These are phyloP conservation scores for Exophiala spinifera DNA, from an alignment of 2,329 filamentous ascomycete species.

Conservation along the genomic window DNA sequence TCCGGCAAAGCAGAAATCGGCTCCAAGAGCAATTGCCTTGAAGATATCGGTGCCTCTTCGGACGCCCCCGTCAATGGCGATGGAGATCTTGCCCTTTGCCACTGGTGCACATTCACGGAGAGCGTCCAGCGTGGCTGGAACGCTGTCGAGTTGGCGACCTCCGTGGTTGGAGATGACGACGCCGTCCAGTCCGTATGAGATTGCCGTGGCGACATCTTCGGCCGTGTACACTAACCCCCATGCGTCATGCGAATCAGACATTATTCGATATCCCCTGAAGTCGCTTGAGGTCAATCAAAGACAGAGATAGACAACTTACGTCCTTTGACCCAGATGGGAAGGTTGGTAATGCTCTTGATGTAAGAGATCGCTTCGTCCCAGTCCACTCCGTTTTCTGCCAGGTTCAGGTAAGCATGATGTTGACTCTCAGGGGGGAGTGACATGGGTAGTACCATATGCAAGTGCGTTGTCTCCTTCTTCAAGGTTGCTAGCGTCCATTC, in stretches of 20 bases:
- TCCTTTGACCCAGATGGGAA: conserved; percentile 29
- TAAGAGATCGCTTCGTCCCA: conserved; percentile 53
- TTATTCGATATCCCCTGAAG: too few species aligned
- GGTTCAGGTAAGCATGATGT: background rate
- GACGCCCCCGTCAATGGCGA: conserved; percentile 35
- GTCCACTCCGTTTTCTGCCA: conserved; percentile 39
- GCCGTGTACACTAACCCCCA: conserved; percentile 15
- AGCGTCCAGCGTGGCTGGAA: conserved; percentile 26
- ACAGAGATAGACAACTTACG: conserved; percentile 25
- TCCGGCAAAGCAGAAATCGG: conserved; percentile 35
- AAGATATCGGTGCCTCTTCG: conserved; percentile 38
- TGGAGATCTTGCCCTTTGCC: conserved; percentile 32
- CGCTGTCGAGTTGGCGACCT: conserved; percentile 26
- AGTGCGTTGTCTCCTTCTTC: conserved; percentile 10
- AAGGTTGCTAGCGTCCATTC: conserved; percentile 9
- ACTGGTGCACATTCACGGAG: conserved; percentile 23
- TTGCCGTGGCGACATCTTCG: conserved; percentile 24
- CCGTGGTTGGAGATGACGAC: conserved; percentile 27
- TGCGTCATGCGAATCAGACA: too few species aligned
- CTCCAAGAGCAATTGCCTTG: conserved; percentile 38
- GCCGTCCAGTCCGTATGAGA: conserved; percentile 25
- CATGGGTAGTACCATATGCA: conserved; percentile 6
- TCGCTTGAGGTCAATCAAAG: background rate
- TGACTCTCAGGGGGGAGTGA: background rate
- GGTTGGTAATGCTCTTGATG: conserved; percentile 40